Evolutionary conservation across 805 yeast genomes (phyloP).

Genomic region (Candida anglica): DNA sequence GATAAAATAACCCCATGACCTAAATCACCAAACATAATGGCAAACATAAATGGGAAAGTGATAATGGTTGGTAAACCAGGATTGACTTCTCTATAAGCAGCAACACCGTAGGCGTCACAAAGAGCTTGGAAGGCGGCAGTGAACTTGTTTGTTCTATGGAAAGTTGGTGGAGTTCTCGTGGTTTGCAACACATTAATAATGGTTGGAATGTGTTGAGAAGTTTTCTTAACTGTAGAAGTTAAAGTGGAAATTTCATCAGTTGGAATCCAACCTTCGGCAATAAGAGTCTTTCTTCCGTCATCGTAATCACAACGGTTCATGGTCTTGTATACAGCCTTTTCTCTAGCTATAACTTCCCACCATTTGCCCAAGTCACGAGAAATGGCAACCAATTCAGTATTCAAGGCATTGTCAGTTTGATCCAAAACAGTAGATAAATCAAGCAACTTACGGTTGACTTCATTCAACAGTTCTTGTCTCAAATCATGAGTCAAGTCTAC

Average conservation of each 20-base stretch:
- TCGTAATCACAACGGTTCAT: slow-evolving; percentile 80
- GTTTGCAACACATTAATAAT: slow-evolving; percentile 61
- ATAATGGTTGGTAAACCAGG: slow-evolving; percentile 94
- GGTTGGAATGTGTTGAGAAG: slow-evolving; percentile 45
- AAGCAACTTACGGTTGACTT: slow-evolving; percentile 21
- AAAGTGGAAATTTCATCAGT: slow-evolving; percentile 66
- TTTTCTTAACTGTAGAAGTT: slow-evolving; percentile 60
- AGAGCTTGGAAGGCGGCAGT: slow-evolving; percentile 90
- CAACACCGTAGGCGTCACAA: slow-evolving; percentile 93
- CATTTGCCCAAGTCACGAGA: slow-evolving; percentile 73
- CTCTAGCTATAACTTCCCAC: slow-evolving; percentile 61
- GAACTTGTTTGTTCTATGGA: slow-evolving; percentile 90
- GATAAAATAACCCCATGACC: slow-evolving; percentile 91
- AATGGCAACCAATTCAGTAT: slow-evolving; percentile 73
- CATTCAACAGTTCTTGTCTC: slow-evolving; percentile 27
- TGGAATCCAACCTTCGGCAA: slow-evolving; percentile 98
- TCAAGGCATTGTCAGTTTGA: slow-evolving; percentile 54
- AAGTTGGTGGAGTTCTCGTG: slow-evolving; percentile 89
- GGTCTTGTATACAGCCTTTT: slow-evolving; percentile 75
- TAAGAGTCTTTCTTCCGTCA: slow-evolving; percentile 75
- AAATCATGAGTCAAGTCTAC: slow-evolving; percentile 40
- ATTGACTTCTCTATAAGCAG: slow-evolving; percentile 90
- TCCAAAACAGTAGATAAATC: slow-evolving; percentile 33
- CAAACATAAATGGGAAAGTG: slow-evolving; percentile 98
- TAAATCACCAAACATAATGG: slow-evolving; percentile 97